Base-by-base conservation (phyloP, 2,329 filamentous ascomycete species). In the Lasiodiplodia citricola region DNA sequence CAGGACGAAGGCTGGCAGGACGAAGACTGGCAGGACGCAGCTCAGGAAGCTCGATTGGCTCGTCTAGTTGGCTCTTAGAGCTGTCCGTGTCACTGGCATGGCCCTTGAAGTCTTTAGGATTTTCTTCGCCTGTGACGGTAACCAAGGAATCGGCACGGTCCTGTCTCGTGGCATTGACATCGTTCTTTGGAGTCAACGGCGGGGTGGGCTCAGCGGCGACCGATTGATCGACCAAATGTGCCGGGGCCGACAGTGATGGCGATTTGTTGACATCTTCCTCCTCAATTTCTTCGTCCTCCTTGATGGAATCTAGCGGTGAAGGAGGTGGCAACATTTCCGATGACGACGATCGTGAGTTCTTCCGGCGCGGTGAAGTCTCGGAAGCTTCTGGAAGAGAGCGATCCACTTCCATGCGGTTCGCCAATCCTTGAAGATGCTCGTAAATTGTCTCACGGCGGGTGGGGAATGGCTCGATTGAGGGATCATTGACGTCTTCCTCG, bases 361-460 rank as follows among this genome's bases (percentile, higher is more conserved):
- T 58, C n/a, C 13, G 54, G 16, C 5, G 35, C 25, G 60, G 58
- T 4, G 51, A 65, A n/a, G 58, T 7, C 13, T 38, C 44, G 18
- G 57, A 28, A 21, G 51, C 52, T 37, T 68, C 58, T 51, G 67
- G 58, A 18, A 64, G 31, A 8, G 51, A 51, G 28, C 14, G 25
- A 13, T 68, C 67, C 21, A 50, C 58, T 5, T 68, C 67, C 50
- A 64, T 35, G 16, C 67, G 67, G 23, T 58, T 37, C 47, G 55
- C 67, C 51, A 68, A 13, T 5, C 25, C 38, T 21, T 73, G 75
- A 31, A 80, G 71, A 25, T 77, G 74, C 51, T 77, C 73, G 52
- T 75, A 67, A 63, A 80, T 79, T 21, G 74, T 76, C n/a, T 71
- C 73, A n/a, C 74, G 72, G 41, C 77, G 74, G 28, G 74, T 77